These are phyloP conservation scores for Tilletia setariae DNA, from an alignment of 1,284 basidiomycete genomes.

Conservation along the genomic window DNA sequence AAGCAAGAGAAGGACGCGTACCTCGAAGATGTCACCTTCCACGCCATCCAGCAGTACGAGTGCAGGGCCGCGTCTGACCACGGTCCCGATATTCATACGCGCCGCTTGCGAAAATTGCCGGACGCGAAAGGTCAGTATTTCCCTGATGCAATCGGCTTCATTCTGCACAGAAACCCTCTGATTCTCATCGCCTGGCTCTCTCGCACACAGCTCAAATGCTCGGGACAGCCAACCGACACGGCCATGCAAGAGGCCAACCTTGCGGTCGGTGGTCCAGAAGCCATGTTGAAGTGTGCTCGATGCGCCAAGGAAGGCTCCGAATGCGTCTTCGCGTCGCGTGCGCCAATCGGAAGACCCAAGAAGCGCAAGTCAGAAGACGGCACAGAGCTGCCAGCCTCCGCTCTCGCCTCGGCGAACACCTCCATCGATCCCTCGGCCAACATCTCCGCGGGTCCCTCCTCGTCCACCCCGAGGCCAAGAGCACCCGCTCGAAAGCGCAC, in stretches of 20 bases:
- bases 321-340: conserved; percentile 35
- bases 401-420: neutral
- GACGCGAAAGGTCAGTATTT: conserved; percentile 27
- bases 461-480: neutral
- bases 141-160: no score
- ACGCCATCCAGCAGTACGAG: conserved; percentile 3
- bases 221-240: conserved; percentile 28
- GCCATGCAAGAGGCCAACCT: conserved; percentile 21
- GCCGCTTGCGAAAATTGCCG: conserved; percentile 43
- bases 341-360: conserved; percentile 42
- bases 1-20: no score
- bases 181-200: neutral
- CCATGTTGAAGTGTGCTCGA: conserved; percentile 22
- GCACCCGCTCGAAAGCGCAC: neutral
- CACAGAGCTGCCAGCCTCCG: neutral
- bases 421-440: neutral
- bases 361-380: conserved; percentile 30
- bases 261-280: conserved; percentile 1
- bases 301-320: conserved; percentile 32
- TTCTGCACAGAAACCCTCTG: neutral
- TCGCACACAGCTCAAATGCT: conserved; percentile 32
- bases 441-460: neutral
- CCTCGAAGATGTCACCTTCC: neutral
- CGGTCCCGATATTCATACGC: conserved; percentile 24
- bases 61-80: conserved; percentile 12